phyloP scores from a whole-genome alignment of 139 green algal species.

The Raphidocelis subcapitata region DNA sequence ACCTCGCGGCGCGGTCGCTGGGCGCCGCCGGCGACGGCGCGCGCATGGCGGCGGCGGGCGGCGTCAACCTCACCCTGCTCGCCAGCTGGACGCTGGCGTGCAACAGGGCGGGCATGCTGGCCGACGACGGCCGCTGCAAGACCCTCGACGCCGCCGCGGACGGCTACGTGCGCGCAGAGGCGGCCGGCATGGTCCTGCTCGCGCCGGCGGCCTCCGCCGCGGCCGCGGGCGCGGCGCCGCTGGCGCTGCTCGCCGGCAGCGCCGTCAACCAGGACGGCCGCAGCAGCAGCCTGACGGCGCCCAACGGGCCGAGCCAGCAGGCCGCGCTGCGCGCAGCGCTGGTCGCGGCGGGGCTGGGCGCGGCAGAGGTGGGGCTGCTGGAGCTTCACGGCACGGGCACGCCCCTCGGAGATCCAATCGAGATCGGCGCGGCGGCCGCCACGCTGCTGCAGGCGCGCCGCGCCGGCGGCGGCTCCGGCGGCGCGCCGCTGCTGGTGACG shows the following conservation, averaged over 20 bases:
- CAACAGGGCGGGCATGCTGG: conserved; percentile 74
- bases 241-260: conserved; percentile 55
- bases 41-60: conserved; percentile 29
- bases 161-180: conserved; percentile 86
- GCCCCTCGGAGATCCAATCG: conserved; percentile 73
- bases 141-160: conserved; percentile 84
- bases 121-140: conserved; percentile 81
- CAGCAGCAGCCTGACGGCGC: conserved; percentile 83
- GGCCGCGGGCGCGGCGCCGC: background rate
- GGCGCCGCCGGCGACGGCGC: conserved; percentile 10
- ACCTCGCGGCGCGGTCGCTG: conserved; percentile 44
- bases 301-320: conserved; percentile 84
- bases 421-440: conserved; percentile 49
- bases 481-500: conserved; percentile 29
- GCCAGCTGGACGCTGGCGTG: conserved; percentile 55
- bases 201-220: conserved; percentile 1
- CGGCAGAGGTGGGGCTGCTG: conserved; percentile 34
- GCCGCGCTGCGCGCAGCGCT: conserved; percentile 65
- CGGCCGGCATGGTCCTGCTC: conserved; percentile 31
- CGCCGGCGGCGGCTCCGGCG: background rate
- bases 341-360: conserved; percentile 16
- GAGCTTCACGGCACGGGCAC: conserved; percentile 86
- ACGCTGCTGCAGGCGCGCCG: conserved; percentile 22
- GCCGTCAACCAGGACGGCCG: conserved; percentile 90
- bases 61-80: conserved; percentile 66